Percentiles rank a stretch among this genome's conserved stretches.
Conservation (phyloP, 345 rosid species). For the Draba incana region DNA sequence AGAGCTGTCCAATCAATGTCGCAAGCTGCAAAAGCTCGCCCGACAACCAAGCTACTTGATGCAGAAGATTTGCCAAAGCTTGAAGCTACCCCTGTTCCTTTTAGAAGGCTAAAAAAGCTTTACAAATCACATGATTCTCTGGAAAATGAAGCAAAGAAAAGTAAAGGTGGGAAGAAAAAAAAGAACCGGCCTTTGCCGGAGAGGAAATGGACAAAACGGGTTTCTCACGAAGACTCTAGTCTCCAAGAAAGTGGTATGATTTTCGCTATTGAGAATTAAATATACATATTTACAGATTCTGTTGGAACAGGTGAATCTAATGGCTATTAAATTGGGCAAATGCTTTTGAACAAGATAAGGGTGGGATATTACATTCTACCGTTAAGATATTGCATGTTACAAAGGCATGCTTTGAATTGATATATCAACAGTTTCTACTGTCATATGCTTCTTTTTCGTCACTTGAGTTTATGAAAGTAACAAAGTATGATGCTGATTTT, state of each 20-base stretch:
- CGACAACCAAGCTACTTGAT: slow-evolving; percentile 82
- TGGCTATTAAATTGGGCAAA: slow-evolving; percentile 2
- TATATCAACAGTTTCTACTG: slow-evolving; percentile 15
- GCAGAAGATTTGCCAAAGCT: slow-evolving; percentile 74
- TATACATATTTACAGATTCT: not conserved
- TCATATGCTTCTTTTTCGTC: slow-evolving; percentile 15
- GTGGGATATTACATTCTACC: slow-evolving; percentile 4
- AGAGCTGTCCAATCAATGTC: slow-evolving; percentile 65
- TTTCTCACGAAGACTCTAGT: slow-evolving; percentile 62
- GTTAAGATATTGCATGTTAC: slow-evolving; percentile 16
- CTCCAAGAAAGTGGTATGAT: slow-evolving; percentile 61
- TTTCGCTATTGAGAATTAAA: slow-evolving; percentile 7
- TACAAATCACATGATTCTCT: slow-evolving; percentile 47
- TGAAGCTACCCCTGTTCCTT: slow-evolving; percentile 74
- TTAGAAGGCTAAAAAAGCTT: slow-evolving; percentile 71
- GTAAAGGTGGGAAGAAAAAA: slow-evolving; percentile 47
- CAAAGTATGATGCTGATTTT: slow-evolving; percentile 18
- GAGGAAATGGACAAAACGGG: slow-evolving; percentile 75
- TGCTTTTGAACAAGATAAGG: slow-evolving; percentile 8
- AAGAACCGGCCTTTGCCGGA: slow-evolving; percentile 85
- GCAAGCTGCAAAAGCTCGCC: slow-evolving; percentile 81
- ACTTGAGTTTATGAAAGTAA: slow-evolving; percentile 17
- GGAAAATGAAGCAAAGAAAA: slow-evolving; percentile 54
- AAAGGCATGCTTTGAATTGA: not conserved
- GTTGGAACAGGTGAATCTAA: slow-evolving; percentile 2